Evolutionary conservation across 2,329 filamentous ascomycete genomes (phyloP), one percentile per base, ranked within the genome.

Genomic region (Saccharata proteae): DNA sequence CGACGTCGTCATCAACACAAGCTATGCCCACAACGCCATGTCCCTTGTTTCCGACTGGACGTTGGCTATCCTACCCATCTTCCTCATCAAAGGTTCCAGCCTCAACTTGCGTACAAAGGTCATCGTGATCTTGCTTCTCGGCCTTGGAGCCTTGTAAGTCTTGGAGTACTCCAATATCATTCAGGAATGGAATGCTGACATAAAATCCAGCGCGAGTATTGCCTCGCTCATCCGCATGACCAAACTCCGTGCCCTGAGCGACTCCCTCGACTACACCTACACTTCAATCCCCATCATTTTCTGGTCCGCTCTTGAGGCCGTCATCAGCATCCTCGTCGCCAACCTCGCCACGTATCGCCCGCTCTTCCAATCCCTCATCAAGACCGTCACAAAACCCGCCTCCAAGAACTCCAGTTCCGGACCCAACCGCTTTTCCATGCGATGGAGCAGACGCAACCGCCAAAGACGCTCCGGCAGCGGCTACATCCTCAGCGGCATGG

Each of bases 11-110:
- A 21, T 32, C 6, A 23, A 16, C n/a, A 25, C 29, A 6, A 32
- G 29, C 22, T 32, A 32, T n/a, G 23, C 29, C 6, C 29, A 32
- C 22, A 32, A 32, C 17, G 22, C 30, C 23, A 26, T 32, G 4
- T 32, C 30, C 3, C 20, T 32, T 4, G 7, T 32, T n/a, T 32
- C 30, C 16, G 30, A 32, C 17, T 32, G 30, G 23, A 26, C 26
- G 4, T 17, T 32, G 12, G 18, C 16, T 7, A 27, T 24, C 4
- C 16, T 32, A 24, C 23, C 30, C 9, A 22, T 32, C 16, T 32
- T 32, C 22, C 23, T 32, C 12, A 14, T 32, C n/a, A 32, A 16
- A 14, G 14, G 16, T 9, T 32, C 29, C 11, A 32, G 26, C 9
- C n/a, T 32, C 22, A 32, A 32, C 8, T 17, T 17, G 29, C 22